Percentiles rank a stretch among this genome's conserved stretches.
phyloP scores from a whole-genome alignment of 352 stramenopile species.

The Globisporangium ultimum region DNA sequence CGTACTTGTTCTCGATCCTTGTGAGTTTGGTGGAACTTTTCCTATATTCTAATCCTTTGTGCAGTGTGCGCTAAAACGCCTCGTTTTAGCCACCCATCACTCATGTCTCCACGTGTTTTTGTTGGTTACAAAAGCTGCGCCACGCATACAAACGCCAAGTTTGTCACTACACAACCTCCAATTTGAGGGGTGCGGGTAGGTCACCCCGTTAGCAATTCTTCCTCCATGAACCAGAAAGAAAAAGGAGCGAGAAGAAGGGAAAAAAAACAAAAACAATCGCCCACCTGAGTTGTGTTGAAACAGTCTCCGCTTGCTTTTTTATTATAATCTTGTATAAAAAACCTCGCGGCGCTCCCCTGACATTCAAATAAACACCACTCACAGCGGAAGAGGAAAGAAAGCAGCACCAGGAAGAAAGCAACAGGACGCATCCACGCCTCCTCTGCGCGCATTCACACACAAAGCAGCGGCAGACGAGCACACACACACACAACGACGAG shows the following conservation, averaged over 20 bases:
- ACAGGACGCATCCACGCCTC: no score
- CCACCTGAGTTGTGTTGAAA: conserved; percentile 1
- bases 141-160: neutral
- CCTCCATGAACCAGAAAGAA: neutral
- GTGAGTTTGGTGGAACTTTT: neutral
- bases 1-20: conserved; percentile 1
- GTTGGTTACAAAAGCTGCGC: neutral
- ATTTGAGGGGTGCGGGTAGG: neutral
- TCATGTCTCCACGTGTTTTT: conserved; percentile 5
- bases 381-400: neutral
- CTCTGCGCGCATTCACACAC: conserved; percentile 1
- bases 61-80: no score
- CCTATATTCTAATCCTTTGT: no score
- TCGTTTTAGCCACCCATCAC: neutral
- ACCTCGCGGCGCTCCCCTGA: neutral
- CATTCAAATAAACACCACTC: neutral
- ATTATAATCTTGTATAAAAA: neutral
- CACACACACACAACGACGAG: neutral
- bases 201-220: neutral
- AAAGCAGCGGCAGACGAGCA: conserved; percentile 3
- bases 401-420: no score
- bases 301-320: neutral
- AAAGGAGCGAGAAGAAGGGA: neutral
- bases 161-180: no score
- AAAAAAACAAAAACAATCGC: conserved; percentile 16